Percentiles rank a stretch among this genome's conserved stretches.
Evolutionary conservation across 2,329 filamentous ascomycete genomes (phyloP).

Genomic region (Fusarium goolgardi): DNA sequence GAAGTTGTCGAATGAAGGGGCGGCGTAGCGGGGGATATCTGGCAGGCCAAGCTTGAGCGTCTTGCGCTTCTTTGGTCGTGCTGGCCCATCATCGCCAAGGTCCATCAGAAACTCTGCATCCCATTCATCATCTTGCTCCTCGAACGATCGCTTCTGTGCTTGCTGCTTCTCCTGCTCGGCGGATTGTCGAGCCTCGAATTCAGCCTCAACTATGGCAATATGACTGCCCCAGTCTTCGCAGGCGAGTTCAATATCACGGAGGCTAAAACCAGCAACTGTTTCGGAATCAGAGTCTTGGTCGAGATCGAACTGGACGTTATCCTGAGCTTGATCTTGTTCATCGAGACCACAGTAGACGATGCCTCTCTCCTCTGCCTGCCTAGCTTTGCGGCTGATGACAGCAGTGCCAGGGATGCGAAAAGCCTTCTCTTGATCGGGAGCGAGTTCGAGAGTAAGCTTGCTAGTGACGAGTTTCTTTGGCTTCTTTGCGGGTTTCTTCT

Average conservation of each 20-base stretch:
- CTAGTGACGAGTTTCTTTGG: constrained; percentile 86
- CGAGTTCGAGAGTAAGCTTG: constrained; percentile 88
- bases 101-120: constrained; percentile 69
- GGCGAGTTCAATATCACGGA: constrained; percentile 84
- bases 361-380: constrained; percentile 65
- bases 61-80: constrained; percentile 75
- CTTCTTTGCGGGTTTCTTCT: constrained; percentile 81
- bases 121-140: constrained; percentile 70
- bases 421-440: constrained; percentile 84
- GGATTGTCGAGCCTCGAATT: constrained; percentile 50
- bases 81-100: constrained; percentile 57
- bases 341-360: constrained; percentile 60
- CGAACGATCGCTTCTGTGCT: constrained; percentile 50
- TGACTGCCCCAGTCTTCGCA: constrained; percentile 86
- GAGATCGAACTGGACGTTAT: constrained; percentile 58
- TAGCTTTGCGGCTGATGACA: constrained; percentile 64
- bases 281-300: constrained; percentile 69
- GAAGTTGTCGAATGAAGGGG: constrained; percentile 84
- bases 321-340: constrained; percentile 51
- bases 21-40: constrained; percentile 67
- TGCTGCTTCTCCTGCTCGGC: constrained; percentile 50
- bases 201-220: constrained; percentile 61
- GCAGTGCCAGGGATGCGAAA: constrained; percentile 80
- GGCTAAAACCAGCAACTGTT: constrained; percentile 77
- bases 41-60: constrained; percentile 69